These are phyloP conservation scores for Parmelia sp. DNA, from an alignment of 495 filamentous ascomycete genomes.

Conservation along the genomic window DNA sequence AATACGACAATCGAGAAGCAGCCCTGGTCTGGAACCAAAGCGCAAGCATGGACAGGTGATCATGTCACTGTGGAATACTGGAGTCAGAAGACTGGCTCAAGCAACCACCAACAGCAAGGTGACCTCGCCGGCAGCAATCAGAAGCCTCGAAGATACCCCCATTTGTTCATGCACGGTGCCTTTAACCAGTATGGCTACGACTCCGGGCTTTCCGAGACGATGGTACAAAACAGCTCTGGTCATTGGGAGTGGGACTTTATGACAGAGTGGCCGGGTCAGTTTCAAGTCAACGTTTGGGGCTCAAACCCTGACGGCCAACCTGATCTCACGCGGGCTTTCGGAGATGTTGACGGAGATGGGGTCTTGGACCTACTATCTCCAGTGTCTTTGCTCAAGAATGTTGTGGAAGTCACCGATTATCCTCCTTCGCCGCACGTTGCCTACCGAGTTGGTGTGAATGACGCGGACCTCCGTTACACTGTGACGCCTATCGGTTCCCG, in stretches of 20 bases:
- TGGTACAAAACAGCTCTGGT: conserved; percentile 43
- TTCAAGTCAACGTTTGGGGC: conserved; percentile 47
- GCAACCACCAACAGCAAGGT: conserved; percentile 51
- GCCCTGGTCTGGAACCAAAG: conserved; percentile 46
- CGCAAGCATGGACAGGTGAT: conserved; percentile 53
- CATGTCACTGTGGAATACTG: conserved; percentile 60
- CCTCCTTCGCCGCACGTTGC: conserved; percentile 41
- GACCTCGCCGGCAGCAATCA: conserved; percentile 39
- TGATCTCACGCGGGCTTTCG: conserved; percentile 42
- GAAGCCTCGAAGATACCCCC: conserved; percentile 47
- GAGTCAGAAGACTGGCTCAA: conserved; percentile 52
- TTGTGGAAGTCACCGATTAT: conserved; percentile 42
- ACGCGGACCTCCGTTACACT: conserved; percentile 40
- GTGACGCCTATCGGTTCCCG: conserved; percentile 39
- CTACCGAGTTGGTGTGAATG: conserved; percentile 40
- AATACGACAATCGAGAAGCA: conserved; percentile 35
- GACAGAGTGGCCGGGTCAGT: conserved; percentile 44
- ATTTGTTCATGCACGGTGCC: conserved; percentile 53
- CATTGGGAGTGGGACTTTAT: conserved; percentile 47
- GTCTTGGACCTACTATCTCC: conserved; percentile 41
- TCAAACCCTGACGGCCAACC: conserved; percentile 41
- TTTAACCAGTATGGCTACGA: conserved; percentile 63
- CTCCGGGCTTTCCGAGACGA: conserved; percentile 45
- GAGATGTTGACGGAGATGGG: conserved; percentile 45
- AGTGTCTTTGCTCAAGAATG: conserved; percentile 35